Evolutionary conservation across 805 yeast genomes (phyloP).

Genomic region (Metschnikowia similis): DNA sequence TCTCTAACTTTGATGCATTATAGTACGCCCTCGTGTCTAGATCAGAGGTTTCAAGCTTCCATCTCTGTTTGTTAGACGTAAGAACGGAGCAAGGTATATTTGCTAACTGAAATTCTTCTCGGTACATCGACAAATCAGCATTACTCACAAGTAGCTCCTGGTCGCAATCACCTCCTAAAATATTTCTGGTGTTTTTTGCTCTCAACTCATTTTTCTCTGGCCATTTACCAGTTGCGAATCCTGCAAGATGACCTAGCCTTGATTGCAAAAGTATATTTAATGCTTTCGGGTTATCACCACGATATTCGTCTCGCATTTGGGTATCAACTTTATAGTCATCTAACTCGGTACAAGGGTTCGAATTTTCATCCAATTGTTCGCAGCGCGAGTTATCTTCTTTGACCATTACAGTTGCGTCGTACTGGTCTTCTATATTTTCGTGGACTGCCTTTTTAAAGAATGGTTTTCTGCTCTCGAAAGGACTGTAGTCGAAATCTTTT

Average conservation of each 20-base stretch:
- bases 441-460: slow-evolving; percentile 6
- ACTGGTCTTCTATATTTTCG: neutral
- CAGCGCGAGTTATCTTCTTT: neutral
- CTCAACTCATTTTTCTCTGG: neutral
- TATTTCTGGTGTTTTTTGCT: neutral
- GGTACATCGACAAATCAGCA: slow-evolving; percentile 8
- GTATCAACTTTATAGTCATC: neutral
- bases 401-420: neutral
- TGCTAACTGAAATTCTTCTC: slow-evolving; percentile 9
- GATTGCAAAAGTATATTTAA: neutral
- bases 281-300: slow-evolving; percentile 1
- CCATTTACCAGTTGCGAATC: neutral
- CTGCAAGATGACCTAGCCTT: neutral
- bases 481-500: slow-evolving; percentile 37
- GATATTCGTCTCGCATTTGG: neutral
- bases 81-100: slow-evolving; percentile 4
- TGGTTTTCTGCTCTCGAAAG: slow-evolving; percentile 36
- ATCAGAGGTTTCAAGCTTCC: slow-evolving; percentile 1
- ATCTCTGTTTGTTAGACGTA: neutral
- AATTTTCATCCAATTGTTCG: neutral
- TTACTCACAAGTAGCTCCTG: slow-evolving; percentile 1
- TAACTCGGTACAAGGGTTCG: neutral
- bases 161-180: neutral
- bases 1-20: neutral
- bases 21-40: neutral